phyloP scores from a whole-genome alignment of 1,139 yeast species.

The Kurtzmaniella natalensis region DNA sequence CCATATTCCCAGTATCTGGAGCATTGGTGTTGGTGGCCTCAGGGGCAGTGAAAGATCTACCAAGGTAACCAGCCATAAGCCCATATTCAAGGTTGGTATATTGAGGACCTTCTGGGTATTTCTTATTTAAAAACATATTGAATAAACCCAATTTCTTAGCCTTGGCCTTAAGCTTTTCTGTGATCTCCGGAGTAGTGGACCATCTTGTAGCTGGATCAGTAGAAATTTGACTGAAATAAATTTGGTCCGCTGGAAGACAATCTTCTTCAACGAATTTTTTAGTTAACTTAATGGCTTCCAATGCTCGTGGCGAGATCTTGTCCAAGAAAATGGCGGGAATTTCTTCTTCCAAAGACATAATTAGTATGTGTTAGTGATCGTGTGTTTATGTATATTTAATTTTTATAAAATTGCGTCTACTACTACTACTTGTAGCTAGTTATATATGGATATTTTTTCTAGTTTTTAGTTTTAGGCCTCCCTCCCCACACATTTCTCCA shows the following conservation, averaged over 20 bases:
- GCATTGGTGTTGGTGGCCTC: constrained; percentile 64
- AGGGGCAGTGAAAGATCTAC: constrained; percentile 53
- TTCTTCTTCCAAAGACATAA: constrained; percentile 36
- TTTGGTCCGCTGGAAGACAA: constrained; percentile 54
- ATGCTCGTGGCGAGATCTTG: constrained; percentile 45
- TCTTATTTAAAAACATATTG: constrained; percentile 60
- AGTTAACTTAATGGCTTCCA: constrained; percentile 44
- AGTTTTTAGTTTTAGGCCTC: too few species aligned
- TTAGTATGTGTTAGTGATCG: too few species aligned
- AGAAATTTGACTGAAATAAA: constrained; percentile 39
- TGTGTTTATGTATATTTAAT: too few species aligned
- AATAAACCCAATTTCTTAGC: constrained; percentile 58
- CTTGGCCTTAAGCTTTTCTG: constrained; percentile 50
- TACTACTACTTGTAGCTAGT: too few species aligned
- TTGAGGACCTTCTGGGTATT: constrained; percentile 60
- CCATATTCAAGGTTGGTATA: constrained; percentile 66
- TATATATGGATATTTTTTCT: too few species aligned
- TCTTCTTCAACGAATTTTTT: constrained; percentile 56
- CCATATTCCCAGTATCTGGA: constrained; percentile 80
- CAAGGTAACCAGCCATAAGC: constrained; percentile 65
- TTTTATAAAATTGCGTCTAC: too few species aligned
- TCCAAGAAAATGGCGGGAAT: constrained; percentile 43
- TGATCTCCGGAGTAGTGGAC: constrained; percentile 45
- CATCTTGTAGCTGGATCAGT: constrained; percentile 44
- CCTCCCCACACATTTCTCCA: too few species aligned